Evolutionary conservation across 2,329 filamentous ascomycete species (phyloP).

Genomic region (Beauveria caledonica): DNA sequence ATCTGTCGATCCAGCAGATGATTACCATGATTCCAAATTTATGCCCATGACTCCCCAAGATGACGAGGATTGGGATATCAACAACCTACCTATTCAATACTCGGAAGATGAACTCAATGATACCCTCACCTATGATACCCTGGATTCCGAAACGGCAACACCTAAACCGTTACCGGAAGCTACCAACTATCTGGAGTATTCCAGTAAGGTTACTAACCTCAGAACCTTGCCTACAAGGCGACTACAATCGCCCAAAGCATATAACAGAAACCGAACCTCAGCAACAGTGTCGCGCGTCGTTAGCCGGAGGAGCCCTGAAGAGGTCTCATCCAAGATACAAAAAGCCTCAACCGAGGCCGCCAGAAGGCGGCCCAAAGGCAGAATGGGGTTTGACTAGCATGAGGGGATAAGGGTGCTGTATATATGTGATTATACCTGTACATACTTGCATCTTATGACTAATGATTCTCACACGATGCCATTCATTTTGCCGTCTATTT

Average conservation of each 20-base stretch:
- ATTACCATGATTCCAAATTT: constrained; percentile 16
- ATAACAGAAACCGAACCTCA: constrained; percentile 22
- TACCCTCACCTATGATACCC: constrained; percentile 24
- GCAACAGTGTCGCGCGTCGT: constrained; percentile 18
- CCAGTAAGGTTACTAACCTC: constrained; percentile 19
- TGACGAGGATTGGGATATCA: constrained; percentile 25
- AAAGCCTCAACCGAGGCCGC: constrained; percentile 35
- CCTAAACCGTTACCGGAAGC: constrained; percentile 30
- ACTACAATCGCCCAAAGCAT: constrained; percentile 28
- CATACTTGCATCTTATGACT: constrained; percentile 31
- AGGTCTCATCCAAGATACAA: constrained; percentile 38
- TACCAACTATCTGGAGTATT: constrained; percentile 30
- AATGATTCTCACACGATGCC: constrained; percentile 17
- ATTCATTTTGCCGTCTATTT: not conserved
- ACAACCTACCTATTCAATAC: constrained; percentile 31
- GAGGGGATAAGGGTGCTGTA: constrained; percentile 27
- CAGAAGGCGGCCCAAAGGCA: constrained; percentile 33
- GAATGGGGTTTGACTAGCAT: constrained; percentile 33
- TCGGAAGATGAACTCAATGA: constrained; percentile 31
- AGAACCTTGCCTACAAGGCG: constrained; percentile 26
- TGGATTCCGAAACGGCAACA: constrained; percentile 36
- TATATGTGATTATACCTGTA: constrained; percentile 32
- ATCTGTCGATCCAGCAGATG: constrained; percentile 23
- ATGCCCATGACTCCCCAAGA: constrained; percentile 16
- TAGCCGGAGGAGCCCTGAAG: constrained; percentile 38